A percentile compares a stretch with the other conserved stretches of the same genome.
These are phyloP conservation scores for Mycena haematopus DNA, from an alignment of 768 basidiomycete genomes.

Conservation along the genomic window DNA sequence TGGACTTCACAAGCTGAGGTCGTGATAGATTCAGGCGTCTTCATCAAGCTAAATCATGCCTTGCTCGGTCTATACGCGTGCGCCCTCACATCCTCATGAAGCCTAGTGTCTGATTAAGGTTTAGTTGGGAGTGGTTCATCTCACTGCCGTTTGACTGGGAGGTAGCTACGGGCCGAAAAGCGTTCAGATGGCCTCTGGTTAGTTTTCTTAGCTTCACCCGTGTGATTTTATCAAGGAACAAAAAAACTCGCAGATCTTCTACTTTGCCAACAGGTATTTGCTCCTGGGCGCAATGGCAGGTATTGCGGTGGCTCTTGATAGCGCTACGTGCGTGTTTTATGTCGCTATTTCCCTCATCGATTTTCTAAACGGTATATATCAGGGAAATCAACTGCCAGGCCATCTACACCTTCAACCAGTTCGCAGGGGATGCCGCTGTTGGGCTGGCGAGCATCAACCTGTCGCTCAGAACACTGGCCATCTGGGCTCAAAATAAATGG, in stretches of 20 bases:
- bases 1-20: slow-evolving; percentile 60
- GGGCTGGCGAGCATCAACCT: slow-evolving; percentile 60
- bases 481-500: slow-evolving; percentile 42
- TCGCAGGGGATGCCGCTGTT: slow-evolving; percentile 53
- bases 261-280: slow-evolving; percentile 52
- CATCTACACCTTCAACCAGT: slow-evolving; percentile 68
- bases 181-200: slow-evolving; percentile 55
- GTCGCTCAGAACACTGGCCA: slow-evolving; percentile 51
- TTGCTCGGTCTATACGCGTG: slow-evolving; percentile 64
- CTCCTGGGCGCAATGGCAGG: slow-evolving; percentile 50
- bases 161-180: slow-evolving; percentile 46
- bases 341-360: not conserved
- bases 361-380: slow-evolving; percentile 1
- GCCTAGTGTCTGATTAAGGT: slow-evolving; percentile 1
- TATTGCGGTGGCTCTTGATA: slow-evolving; percentile 58
- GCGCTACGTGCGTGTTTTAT: slow-evolving; percentile 42
- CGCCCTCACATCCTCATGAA: slow-evolving; percentile 29
- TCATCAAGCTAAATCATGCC: slow-evolving; percentile 61
- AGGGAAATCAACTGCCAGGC: slow-evolving; percentile 65
- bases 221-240: not conserved
- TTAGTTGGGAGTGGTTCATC: slow-evolving; percentile 68
- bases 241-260: slow-evolving; percentile 44
- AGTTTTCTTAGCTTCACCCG: slow-evolving; percentile 2
- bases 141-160: slow-evolving; percentile 55
- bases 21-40: slow-evolving; percentile 49